These are phyloP conservation scores for Erodium maritimum DNA, from an alignment of 345 rosid genomes.

Conservation along the genomic window DNA sequence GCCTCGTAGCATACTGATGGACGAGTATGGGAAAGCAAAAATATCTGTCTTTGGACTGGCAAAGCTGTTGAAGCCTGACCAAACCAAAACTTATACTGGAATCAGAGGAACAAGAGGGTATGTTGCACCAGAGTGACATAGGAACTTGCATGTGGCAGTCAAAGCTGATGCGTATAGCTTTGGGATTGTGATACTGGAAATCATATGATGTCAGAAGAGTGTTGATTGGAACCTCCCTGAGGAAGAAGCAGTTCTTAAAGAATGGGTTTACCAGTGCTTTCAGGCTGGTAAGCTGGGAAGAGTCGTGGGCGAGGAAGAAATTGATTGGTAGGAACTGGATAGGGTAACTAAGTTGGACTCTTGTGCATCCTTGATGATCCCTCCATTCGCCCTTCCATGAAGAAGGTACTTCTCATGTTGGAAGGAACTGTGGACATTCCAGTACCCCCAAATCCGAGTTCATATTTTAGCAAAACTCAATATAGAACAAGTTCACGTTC, in stretches of 20 bases:
- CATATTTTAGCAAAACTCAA: constrained; percentile 12
- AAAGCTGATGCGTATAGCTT: constrained; percentile 25
- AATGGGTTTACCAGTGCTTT: constrained; percentile 17
- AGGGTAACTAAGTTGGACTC: constrained; percentile 13
- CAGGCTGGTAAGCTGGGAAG: not conserved
- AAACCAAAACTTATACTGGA: constrained; percentile 14
- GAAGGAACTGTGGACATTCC: constrained; percentile 22
- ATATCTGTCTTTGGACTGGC: constrained; percentile 23
- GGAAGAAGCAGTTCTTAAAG: constrained; percentile 12
- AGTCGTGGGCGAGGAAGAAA: constrained; percentile 8
- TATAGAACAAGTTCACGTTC: not conserved
- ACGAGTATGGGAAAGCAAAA: constrained; percentile 11
- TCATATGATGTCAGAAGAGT: constrained; percentile 8
- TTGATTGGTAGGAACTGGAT: constrained; percentile 9
- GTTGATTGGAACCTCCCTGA: constrained; percentile 3
- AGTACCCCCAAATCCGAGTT: constrained; percentile 9
- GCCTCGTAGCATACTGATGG: constrained; percentile 18
- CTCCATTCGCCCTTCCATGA: constrained; percentile 10
- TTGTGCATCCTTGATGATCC: constrained; percentile 17
- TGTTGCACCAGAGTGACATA: constrained; percentile 17
- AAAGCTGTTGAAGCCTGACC: constrained; percentile 21
- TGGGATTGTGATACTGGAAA: constrained; percentile 16
- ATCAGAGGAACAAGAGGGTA: constrained; percentile 16
- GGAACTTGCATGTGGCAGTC: constrained; percentile 14
- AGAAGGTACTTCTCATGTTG: constrained; percentile 19